phyloP scores from a whole-genome alignment of 202 grass and related monocot species.

The Elaeis oleifera region DNA sequence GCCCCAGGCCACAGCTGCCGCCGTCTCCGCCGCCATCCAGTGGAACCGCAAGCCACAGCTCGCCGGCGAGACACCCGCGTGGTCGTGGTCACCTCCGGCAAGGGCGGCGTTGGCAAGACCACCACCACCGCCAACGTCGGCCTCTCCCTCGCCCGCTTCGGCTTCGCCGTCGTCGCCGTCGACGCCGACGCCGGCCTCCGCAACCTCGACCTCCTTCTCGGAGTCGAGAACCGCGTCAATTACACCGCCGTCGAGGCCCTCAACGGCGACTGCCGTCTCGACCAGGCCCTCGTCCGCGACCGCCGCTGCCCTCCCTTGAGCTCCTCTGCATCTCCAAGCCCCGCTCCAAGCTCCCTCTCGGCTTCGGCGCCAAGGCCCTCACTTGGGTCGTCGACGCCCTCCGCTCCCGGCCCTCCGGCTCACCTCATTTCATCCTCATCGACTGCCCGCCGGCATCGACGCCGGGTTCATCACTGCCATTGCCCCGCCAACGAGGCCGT shows the following conservation, averaged over 20 bases:
- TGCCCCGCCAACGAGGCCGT: conserved; percentile 77
- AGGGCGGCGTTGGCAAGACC: conserved; percentile 94
- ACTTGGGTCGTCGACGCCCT: conserved; percentile 85
- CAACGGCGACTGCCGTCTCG: conserved; percentile 85
- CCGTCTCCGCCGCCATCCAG: conserved; percentile 22
- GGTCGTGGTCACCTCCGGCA: conserved; percentile 90
- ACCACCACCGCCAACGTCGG: conserved; percentile 85
- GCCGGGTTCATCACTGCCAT: conserved; percentile 90
- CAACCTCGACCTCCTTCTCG: conserved; percentile 83
- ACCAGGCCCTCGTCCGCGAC: conserved; percentile 82
- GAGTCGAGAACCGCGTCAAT: conserved; percentile 80
- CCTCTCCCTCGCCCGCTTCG: conserved; percentile 75
- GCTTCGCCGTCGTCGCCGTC: conserved; percentile 48
- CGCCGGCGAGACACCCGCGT: conserved; percentile 67
- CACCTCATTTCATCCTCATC: conserved; percentile 9
- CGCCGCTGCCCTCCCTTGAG: conserved; percentile 64
- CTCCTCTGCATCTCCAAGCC: conserved; percentile 95
- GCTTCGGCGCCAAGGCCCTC: conserved; percentile 87
- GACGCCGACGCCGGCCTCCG: conserved; percentile 84
- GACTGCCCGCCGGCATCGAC: conserved; percentile 29
- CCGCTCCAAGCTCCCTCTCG: conserved; percentile 80
- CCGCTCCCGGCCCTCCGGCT: conserved; percentile 2
- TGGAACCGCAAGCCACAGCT: conserved; percentile 48
- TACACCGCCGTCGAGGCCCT: conserved; percentile 85
- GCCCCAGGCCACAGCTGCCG: conserved; percentile 8